Evolutionary conservation across 345 rosid species (phyloP).

Genomic region (Dovyalis caffra): DNA sequence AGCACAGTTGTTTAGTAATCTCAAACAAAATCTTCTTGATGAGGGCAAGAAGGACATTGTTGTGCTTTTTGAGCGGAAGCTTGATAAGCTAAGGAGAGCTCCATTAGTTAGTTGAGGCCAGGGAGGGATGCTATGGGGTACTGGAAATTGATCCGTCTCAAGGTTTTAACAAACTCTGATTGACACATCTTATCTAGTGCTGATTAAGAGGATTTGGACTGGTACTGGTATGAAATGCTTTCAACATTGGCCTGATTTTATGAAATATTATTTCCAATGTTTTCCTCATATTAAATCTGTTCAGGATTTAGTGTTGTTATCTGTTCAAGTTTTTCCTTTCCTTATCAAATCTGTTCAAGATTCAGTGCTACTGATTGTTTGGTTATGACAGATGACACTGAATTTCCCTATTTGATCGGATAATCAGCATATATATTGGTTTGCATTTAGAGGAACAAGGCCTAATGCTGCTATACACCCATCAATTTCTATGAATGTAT

Average conservation of each 20-base stretch:
- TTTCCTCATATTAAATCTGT: not conserved
- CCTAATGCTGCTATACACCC: not conserved
- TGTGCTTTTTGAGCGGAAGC: conserved; percentile 42
- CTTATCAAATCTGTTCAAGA: not conserved
- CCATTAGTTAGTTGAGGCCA: conserved; percentile 40
- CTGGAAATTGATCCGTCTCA: not conserved
- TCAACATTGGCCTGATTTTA: not conserved
- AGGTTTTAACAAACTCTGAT: not conserved
- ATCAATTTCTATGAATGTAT: not conserved
- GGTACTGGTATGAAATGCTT: not conserved
- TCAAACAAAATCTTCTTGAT: conserved; percentile 67
- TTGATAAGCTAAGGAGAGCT: conserved; percentile 63
- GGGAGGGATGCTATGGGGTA: not conserved
- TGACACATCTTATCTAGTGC: not conserved
- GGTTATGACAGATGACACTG: not conserved
- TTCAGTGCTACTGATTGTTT: not conserved
- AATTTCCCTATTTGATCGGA: not conserved
- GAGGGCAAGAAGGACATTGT: conserved; percentile 56
- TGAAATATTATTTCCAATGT: not conserved
- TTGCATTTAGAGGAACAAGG: not conserved
- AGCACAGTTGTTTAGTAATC: conserved; percentile 61
- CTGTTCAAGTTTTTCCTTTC: not conserved
- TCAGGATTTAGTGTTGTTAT: not conserved
- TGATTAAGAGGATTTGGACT: not conserved
- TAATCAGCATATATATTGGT: not conserved